phyloP scores from a whole-genome alignment of 2,329 filamentous ascomycete genomes.

The Fusarium sp. region DNA sequence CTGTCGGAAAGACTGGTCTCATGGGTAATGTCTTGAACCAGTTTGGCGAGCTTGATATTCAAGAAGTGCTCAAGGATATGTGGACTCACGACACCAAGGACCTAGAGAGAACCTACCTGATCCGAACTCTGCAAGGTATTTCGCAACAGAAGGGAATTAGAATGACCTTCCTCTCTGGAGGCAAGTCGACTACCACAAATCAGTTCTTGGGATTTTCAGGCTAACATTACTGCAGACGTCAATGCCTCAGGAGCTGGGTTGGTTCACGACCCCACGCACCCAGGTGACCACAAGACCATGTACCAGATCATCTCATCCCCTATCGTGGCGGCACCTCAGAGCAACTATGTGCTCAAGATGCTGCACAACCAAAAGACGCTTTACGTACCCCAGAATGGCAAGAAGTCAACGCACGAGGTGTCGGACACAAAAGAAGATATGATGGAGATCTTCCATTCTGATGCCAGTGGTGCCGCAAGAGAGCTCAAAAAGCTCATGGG shows the following conservation, averaged over 20 bases:
- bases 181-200: slow-evolving; percentile 54
- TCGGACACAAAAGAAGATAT: slow-evolving; percentile 99
- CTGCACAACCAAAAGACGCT: slow-evolving; percentile 95
- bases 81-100: slow-evolving; percentile 99
- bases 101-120: slow-evolving; percentile 94
- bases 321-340: slow-evolving; percentile 88
- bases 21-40: slow-evolving; percentile 97
- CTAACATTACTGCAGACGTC: slow-evolving; percentile 67
- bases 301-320: slow-evolving; percentile 96
- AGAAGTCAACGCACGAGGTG: slow-evolving; percentile 76
- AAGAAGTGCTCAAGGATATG: slow-evolving; percentile 93
- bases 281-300: slow-evolving; percentile 97
- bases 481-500: slow-evolving; percentile 95
- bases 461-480: slow-evolving; percentile 83
- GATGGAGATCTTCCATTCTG: slow-evolving; percentile 99
- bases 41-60: slow-evolving; percentile 94
- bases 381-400: slow-evolving; percentile 90
- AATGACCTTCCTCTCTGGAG: slow-evolving; percentile 96
- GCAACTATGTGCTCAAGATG: slow-evolving; percentile 88
- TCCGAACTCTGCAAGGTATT: slow-evolving; percentile 94
- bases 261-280: slow-evolving; percentile 91
- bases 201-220: slow-evolving; percentile 4
- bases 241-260: slow-evolving; percentile 92
- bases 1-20: slow-evolving; percentile 91
- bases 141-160: slow-evolving; percentile 93